phyloP scores from a whole-genome alignment of 1,284 basidiomycete genomes.

The Microbotryomycetes sp. region DNA sequence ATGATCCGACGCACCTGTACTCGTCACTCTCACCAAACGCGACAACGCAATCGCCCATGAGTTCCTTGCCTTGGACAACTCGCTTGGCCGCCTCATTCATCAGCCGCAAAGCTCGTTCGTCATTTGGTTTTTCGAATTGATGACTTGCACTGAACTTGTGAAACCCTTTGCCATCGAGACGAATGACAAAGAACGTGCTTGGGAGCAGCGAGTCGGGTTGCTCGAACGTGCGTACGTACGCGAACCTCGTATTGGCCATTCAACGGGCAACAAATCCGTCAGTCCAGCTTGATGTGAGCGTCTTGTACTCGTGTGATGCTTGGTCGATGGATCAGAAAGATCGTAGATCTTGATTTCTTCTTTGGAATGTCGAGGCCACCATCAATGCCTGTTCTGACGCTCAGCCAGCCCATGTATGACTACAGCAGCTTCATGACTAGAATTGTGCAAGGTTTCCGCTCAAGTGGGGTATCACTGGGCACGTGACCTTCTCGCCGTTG shows the following conservation, averaged over 20 bases:
- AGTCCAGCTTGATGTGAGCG: too few species aligned
- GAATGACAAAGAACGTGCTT: conserved; percentile 73
- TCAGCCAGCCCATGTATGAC: too few species aligned
- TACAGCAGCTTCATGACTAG: too few species aligned
- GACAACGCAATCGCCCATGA: conserved; percentile 67
- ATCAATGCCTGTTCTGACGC: too few species aligned
- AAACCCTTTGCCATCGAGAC: conserved; percentile 90
- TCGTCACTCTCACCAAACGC: conserved; percentile 97
- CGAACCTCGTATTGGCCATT: conserved; percentile 91
- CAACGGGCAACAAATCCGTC: too few species aligned
- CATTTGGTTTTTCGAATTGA: conserved; percentile 83
- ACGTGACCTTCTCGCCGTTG: too few species aligned
- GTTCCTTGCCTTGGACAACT: conserved; percentile 55
- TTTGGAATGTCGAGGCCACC: too few species aligned
- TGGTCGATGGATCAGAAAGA: too few species aligned
- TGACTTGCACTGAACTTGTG: conserved; percentile 89
- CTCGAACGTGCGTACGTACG: conserved; percentile 86
- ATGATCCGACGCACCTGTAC: conserved; percentile 61
- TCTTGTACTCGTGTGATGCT: too few species aligned
- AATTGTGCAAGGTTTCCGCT: too few species aligned
- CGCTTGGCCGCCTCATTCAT: conserved; percentile 86
- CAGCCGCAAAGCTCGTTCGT: conserved; percentile 70
- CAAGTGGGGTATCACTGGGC: too few species aligned
- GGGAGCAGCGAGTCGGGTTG: conserved; percentile 79
- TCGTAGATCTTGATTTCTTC: too few species aligned